Evolutionary conservation across 2,329 filamentous ascomycete genomes (phyloP).

Genomic region (Verticillium albo-atrum): DNA sequence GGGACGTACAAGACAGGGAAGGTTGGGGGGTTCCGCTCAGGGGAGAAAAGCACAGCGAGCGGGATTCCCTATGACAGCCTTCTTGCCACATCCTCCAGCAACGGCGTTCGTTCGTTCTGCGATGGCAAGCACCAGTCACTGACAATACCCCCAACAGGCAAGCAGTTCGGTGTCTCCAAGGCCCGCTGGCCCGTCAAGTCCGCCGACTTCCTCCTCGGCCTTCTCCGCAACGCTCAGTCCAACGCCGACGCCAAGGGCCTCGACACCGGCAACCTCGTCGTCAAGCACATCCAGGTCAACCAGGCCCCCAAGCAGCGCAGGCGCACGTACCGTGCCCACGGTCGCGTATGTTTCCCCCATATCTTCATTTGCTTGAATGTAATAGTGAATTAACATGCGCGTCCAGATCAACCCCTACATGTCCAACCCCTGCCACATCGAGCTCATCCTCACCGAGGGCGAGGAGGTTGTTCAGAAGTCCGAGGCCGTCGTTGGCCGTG

Average conservation of each 20-base stretch:
- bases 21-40: neutral
- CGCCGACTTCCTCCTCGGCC: constrained; percentile 93
- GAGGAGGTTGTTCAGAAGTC: constrained; percentile 95
- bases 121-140: neutral
- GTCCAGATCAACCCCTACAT: constrained; percentile 98
- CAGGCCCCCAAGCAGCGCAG: constrained; percentile 99
- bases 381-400: neutral
- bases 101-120: constrained; percentile 1
- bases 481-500: constrained; percentile 58
- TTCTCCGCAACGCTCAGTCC: constrained; percentile 96
- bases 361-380: too few relatives aligned
- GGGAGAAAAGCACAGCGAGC: neutral
- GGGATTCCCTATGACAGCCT: neutral
- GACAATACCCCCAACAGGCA: constrained; percentile 62
- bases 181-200: constrained; percentile 99
- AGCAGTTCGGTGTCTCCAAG: constrained; percentile 96
- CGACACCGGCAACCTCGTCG: constrained; percentile 93
- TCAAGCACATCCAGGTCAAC: constrained; percentile 99
- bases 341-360: constrained; percentile 77
- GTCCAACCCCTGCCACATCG: constrained; percentile 99
- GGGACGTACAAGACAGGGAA: too few relatives aligned
- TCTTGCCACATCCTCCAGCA: neutral
- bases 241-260: constrained; percentile 97
- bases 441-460: constrained; percentile 97
- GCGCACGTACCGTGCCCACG: constrained; percentile 99